Conservation (phyloP, 495 filamentous ascomycete species). For the Hypoxylon lienhwacheense region DNA sequence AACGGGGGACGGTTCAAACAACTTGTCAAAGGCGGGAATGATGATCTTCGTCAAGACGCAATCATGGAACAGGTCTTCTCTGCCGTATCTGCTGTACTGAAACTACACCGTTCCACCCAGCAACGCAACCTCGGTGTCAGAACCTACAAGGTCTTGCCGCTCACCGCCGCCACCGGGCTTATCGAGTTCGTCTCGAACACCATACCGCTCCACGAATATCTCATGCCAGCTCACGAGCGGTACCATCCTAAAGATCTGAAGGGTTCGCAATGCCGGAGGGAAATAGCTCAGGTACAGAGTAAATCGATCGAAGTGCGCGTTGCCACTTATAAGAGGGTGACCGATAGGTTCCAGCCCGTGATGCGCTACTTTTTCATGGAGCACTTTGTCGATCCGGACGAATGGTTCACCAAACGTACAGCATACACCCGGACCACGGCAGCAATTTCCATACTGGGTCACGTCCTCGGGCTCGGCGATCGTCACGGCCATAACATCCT, state of each 20-base stretch:
- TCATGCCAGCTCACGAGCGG: constrained; percentile 84
- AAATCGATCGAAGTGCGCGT: constrained; percentile 70
- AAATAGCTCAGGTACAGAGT: constrained; percentile 70
- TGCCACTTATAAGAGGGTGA: constrained; percentile 71
- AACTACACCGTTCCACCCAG: constrained; percentile 79
- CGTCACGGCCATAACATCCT: constrained; percentile 96
- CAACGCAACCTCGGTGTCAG: constrained; percentile 86
- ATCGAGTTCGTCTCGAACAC: constrained; percentile 97
- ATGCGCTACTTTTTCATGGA: constrained; percentile 98
- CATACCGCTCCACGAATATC: constrained; percentile 82
- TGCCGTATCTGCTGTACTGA: constrained; percentile 86
- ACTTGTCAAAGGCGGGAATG: constrained; percentile 89
- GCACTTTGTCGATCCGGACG: constrained; percentile 87
- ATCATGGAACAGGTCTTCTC: constrained; percentile 99
- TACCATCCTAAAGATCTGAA: constrained; percentile 88
- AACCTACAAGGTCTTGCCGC: constrained; percentile 93
- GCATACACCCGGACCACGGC: constrained; percentile 92
- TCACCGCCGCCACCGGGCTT: constrained; percentile 81
- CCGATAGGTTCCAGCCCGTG: constrained; percentile 84
- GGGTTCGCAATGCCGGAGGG: constrained; percentile 69
- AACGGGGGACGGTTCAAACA: constrained; percentile 83
- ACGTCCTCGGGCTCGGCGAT: constrained; percentile 93
- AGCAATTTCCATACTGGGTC: constrained; percentile 90
- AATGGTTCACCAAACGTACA: constrained; percentile 86
- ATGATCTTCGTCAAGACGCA: constrained; percentile 96